Conservation (phyloP, 75 land plant genomes). For the Ceratopteris richardii region DNA sequence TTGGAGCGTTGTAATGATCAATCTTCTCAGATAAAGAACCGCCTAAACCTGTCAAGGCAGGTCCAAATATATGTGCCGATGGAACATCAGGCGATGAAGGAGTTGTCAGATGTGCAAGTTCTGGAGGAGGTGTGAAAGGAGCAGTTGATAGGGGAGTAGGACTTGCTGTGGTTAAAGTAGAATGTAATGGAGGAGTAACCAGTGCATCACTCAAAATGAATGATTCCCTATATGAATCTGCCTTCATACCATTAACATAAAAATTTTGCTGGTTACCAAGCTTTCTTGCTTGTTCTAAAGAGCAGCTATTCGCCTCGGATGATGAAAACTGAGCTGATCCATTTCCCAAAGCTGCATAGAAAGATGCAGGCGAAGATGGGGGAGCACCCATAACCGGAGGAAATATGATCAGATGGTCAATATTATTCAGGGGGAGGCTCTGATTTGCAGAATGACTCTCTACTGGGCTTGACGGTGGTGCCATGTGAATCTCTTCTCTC, state of each 20-base stretch:
- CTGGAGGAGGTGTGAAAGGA: constrained; percentile 46
- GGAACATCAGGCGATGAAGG: constrained; percentile 51
- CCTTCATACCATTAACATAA: constrained; percentile 13
- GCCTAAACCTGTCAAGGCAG: constrained; percentile 16
- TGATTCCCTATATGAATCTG: constrained; percentile 25
- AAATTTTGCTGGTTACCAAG: background rate
- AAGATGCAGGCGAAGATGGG: constrained; percentile 43
- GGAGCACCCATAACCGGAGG: constrained; percentile 21
- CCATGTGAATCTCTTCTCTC: constrained; percentile 10
- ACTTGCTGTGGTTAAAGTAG: constrained; percentile 34
- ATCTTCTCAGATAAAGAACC: constrained; percentile 4
- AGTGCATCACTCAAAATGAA: constrained; percentile 33
- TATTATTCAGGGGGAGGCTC: background rate
- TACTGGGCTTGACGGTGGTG: background rate
- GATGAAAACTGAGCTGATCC: constrained; percentile 6
- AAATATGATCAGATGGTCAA: background rate
- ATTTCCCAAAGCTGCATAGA: too few species aligned
- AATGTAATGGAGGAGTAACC: constrained; percentile 31
- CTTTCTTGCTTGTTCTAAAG: too few species aligned
- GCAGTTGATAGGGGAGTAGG: constrained; percentile 28
- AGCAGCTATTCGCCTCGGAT: constrained; percentile 7
- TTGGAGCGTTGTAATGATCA: constrained; percentile 19
- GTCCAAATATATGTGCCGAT: constrained; percentile 33
- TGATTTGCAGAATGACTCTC: background rate
- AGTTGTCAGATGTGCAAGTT: constrained; percentile 32